A percentile compares a stretch with the other conserved stretches of the same genome.
phyloP scores from a whole-genome alignment of 1,139 yeast genomes.

The Suhomyces anneliseae region DNA sequence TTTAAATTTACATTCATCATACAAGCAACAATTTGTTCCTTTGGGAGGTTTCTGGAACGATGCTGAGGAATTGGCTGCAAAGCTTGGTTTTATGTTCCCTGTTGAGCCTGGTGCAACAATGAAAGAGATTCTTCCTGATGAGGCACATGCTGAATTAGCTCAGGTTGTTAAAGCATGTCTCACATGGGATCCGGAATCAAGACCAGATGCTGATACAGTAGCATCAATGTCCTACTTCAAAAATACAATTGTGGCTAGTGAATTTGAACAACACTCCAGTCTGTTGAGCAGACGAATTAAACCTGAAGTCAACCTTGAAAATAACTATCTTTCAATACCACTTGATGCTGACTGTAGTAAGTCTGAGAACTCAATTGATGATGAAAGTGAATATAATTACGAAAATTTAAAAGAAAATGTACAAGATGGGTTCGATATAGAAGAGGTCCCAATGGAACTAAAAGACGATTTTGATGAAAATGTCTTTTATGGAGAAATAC shows the following conservation, averaged over 20 bases:
- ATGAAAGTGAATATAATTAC: constrained; percentile 24
- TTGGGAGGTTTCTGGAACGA: constrained; percentile 71
- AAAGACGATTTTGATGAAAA: not conserved
- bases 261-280: not conserved
- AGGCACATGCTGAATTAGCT: constrained; percentile 32
- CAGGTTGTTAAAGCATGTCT: constrained; percentile 59
- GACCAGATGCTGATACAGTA: constrained; percentile 50
- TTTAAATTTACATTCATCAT: constrained; percentile 8
- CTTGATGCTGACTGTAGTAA: constrained; percentile 18
- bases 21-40: constrained; percentile 28
- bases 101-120: constrained; percentile 30
- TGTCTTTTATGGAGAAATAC: not conserved
- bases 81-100: constrained; percentile 57
- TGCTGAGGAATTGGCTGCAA: constrained; percentile 49
- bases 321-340: too few relatives aligned
- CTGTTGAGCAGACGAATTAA: not conserved
- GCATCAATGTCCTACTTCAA: constrained; percentile 55
- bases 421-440: not conserved
- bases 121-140: constrained; percentile 27
- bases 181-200: constrained; percentile 61
- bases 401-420: constrained; percentile 14
- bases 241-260: constrained; percentile 25
- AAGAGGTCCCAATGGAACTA: constrained; percentile 1
- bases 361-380: constrained; percentile 15
- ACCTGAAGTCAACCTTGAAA: not conserved